Conservation (phyloP, 305 asterid genomes). For the Lippia alba region DNA sequence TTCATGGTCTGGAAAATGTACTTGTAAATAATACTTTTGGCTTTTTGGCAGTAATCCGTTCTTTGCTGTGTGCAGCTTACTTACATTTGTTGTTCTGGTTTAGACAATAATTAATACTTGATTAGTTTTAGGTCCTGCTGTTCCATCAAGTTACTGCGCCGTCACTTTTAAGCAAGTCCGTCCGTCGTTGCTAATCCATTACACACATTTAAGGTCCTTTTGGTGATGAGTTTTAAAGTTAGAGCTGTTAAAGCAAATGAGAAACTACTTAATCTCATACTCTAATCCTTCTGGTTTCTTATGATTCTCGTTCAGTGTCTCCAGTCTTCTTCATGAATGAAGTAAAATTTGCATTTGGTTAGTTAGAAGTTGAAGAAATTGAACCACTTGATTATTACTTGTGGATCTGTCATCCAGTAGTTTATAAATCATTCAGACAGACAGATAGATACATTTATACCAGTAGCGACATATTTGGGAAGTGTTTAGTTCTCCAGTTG, state of each 20-base stretch:
- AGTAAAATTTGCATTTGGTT: slow-evolving; percentile 24
- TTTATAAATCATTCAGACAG: slow-evolving; percentile 13
- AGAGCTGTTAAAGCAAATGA: slow-evolving; percentile 16
- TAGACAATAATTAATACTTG: not conserved
- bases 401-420: slow-evolving; percentile 19
- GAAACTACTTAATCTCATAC: slow-evolving; percentile 17
- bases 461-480: slow-evolving; percentile 18
- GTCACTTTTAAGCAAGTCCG: slow-evolving; percentile 10
- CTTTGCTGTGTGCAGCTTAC: not conserved
- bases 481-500: not conserved
- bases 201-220: slow-evolving; percentile 1
- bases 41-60: not conserved
- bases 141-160: slow-evolving; percentile 20
- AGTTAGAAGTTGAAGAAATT: slow-evolving; percentile 14
- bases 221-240: slow-evolving; percentile 20
- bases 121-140: not conserved
- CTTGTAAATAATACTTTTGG: slow-evolving; percentile 5
- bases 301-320: slow-evolving; percentile 16
- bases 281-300: slow-evolving; percentile 20
- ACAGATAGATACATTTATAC: not conserved
- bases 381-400: slow-evolving; percentile 12
- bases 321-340: slow-evolving; percentile 20
- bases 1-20: not conserved
- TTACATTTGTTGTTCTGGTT: not conserved
- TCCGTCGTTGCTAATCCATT: slow-evolving; percentile 24